Conservation (phyloP, 176 grass and related monocot genomes). For the Ensete glaucum region DNA sequence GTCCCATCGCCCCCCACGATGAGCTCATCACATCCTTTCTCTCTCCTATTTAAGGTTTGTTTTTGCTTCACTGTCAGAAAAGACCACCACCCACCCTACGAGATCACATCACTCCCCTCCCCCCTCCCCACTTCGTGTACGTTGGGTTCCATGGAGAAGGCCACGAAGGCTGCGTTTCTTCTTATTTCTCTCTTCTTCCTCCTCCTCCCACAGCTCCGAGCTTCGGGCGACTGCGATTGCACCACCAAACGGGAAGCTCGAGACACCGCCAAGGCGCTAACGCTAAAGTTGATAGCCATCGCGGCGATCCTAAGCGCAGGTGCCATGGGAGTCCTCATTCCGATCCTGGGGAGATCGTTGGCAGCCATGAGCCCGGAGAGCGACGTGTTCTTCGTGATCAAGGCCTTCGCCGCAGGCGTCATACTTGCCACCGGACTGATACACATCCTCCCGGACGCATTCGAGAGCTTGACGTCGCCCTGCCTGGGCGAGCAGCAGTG, state of each 20-base stretch:
- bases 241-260: conserved; percentile 24
- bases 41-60: not conserved
- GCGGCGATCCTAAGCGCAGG: conserved; percentile 77
- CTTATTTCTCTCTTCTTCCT: conserved; percentile 23
- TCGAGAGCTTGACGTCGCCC: conserved; percentile 57
- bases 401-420: conserved; percentile 84
- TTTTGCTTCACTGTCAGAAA: not conserved
- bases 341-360: conserved; percentile 65
- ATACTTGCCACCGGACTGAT: conserved; percentile 86
- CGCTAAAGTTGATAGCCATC: conserved; percentile 66
- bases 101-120: not conserved
- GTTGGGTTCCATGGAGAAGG: not conserved
- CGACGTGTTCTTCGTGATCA: conserved; percentile 67
- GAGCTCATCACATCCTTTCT: conserved; percentile 1
- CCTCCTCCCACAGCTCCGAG: conserved; percentile 35
- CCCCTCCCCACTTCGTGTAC: not conserved
- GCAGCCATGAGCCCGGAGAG: conserved; percentile 43
- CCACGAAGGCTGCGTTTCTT: conserved; percentile 8
- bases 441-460: conserved; percentile 82
- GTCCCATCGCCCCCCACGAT: not conserved
- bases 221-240: conserved; percentile 39
- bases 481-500: conserved; percentile 19
- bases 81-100: not conserved
- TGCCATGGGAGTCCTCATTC: conserved; percentile 58
- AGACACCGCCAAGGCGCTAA: conserved; percentile 26